phyloP scores from a whole-genome alignment of 1,284 basidiomycete species.

The Microbotryum saponariae region DNA sequence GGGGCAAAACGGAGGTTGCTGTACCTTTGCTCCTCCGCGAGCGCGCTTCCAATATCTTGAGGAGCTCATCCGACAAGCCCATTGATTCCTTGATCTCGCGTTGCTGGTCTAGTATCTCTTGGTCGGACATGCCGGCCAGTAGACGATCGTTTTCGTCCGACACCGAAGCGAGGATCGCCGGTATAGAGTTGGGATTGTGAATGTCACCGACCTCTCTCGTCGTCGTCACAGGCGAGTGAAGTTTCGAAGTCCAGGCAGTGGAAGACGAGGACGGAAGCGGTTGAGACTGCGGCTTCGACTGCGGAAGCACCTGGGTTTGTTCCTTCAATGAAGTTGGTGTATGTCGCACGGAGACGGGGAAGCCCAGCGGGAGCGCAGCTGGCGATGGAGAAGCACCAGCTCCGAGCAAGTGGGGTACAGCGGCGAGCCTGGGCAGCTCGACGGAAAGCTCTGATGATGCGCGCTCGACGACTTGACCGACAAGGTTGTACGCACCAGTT shows the following conservation, averaged over 20 bases:
- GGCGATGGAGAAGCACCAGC: conserved; percentile 9
- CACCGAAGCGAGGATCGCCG: conserved; percentile 41
- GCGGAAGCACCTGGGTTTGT: conserved; percentile 14
- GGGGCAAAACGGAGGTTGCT: not conserved
- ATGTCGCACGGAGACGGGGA: conserved; percentile 8
- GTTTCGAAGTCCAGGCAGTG: not conserved
- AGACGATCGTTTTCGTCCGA: conserved; percentile 51
- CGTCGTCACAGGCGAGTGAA: not conserved
- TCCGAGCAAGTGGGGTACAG: conserved; percentile 2
- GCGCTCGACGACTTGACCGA: conserved; percentile 29
- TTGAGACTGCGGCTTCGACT: not conserved
- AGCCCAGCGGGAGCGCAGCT: conserved; percentile 8
- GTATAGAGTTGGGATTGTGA: not conserved
- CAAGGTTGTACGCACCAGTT: conserved; percentile 9
- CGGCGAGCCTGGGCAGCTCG: conserved; percentile 9
- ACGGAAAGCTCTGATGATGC: not conserved
- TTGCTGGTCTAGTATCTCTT: conserved; percentile 54
- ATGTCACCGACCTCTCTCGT: not conserved
- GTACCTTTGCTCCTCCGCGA: conserved; percentile 3
- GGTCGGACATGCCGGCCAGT: conserved; percentile 53
- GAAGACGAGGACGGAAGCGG: not conserved
- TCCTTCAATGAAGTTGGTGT: no score
- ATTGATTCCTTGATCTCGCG: conserved; percentile 59
- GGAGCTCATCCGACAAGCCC: conserved; percentile 58
- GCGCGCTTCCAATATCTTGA: conserved; percentile 49